phyloP scores from a whole-genome alignment of 192 early-diverging fungal genomes.

The Cladochytrium replicatum region DNA sequence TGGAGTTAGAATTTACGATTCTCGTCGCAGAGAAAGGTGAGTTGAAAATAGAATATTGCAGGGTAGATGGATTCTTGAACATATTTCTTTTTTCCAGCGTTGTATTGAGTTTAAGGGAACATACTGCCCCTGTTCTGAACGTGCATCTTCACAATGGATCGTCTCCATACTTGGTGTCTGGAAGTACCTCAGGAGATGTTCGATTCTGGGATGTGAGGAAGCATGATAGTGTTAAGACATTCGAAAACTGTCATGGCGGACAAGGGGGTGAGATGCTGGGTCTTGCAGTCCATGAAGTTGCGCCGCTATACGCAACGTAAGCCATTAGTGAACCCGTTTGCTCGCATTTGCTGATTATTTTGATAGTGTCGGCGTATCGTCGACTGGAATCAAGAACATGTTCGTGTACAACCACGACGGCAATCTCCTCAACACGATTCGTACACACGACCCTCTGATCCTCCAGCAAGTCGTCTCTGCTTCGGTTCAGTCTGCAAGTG shows the following conservation, averaged over 20 bases:
- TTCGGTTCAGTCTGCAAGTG: too few species aligned
- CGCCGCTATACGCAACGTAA: too few species aligned
- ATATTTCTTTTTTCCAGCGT: constrained; percentile 25
- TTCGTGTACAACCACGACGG: constrained; percentile 33
- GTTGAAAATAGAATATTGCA: constrained; percentile 4
- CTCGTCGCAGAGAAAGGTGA: background rate
- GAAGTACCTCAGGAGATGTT: constrained; percentile 32
- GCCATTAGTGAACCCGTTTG: too few species aligned
- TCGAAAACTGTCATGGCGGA: too few species aligned
- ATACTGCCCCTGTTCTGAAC: constrained; percentile 48
- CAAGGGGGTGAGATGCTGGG: constrained; percentile 18
- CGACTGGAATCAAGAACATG: too few species aligned
- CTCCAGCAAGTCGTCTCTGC: too few species aligned
- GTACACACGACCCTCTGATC: constrained; percentile 40
- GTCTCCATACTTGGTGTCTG: constrained; percentile 55
- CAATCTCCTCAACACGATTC: constrained; percentile 19
- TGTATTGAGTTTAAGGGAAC: constrained; percentile 49
- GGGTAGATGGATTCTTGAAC: too few species aligned
- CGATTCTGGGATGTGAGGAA: constrained; percentile 29
- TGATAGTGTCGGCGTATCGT: background rate
- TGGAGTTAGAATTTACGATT: constrained; percentile 59
- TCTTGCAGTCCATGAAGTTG: constrained; percentile 24
- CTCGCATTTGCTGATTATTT: background rate
- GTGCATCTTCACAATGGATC: constrained; percentile 48
- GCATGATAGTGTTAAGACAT: too few species aligned